Evolutionary conservation across 371 early-diverging fungal species (phyloP), one percentile per base, ranked within the genome.

Genomic region (Smittium mucronatum): DNA sequence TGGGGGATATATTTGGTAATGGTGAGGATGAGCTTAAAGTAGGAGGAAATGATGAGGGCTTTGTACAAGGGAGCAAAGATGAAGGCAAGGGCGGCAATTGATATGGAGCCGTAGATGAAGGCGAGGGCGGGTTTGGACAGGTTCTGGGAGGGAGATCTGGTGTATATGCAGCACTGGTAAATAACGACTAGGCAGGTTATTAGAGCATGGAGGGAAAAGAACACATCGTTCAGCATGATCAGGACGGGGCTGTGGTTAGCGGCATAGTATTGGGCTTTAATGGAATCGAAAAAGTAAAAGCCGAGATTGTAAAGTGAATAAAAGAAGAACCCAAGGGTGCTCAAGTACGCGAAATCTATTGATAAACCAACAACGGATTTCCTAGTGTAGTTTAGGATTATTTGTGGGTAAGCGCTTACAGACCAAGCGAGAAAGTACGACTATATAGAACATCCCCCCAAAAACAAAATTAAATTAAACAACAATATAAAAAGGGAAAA

Each of bases 1-100:
- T 95, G 95, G 28, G 97, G 97, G 2, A 88, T 72, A 75, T 97
- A 97, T 75, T 95, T 97, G 74, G 93, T 76, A 58, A 94, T 75
- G 60, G 86, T 87, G 67, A 91, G 79, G 15, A 71, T 72, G 67
- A 94, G 82, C 73, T 97, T 97, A 67, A 94, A 78, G 71, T 83
- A 87, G 32, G 88, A 87, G n/a, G 92, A 71, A 69, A 84, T 86
- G 74, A 93, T 91, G 34, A 93, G 75, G 69, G 17, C 68, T 58
- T 28, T 64, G 34, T 34, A 57, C 47, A 34, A n/a, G n/a, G 67
- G 58, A 2, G 16, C 16, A 28, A 28, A 17, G 35, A 58, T 1
- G 32, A 28, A 32, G 64, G 69, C 81, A 85, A 88, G 81, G 26
- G 5, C 59, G 5, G 26, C 59, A n/a, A 59, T 2, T 2, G 26